Conservation (phyloP, 805 yeast species). For the Wickerhamomyces hampshirensis region DNA sequence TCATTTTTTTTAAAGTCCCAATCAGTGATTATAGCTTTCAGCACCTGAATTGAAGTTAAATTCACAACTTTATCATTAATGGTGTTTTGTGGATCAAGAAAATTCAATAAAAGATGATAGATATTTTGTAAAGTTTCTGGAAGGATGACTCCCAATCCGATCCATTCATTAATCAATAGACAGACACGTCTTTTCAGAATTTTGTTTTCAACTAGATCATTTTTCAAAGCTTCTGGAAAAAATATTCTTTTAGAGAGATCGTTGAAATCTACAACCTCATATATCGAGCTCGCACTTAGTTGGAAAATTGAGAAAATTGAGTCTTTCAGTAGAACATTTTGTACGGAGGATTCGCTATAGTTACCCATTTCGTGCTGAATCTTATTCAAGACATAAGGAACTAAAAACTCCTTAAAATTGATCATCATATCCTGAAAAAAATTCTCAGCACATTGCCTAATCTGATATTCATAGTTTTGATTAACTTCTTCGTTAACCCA, state of each 20-base stretch:
- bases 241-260: conserved; percentile 52
- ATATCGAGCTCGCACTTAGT: conserved; percentile 61
- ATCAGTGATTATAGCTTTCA: conserved; percentile 70
- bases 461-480: conserved; percentile 75
- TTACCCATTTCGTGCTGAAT: conserved; percentile 39
- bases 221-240: conserved; percentile 53
- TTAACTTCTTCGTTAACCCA: conserved; percentile 82
- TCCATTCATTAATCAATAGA: conserved; percentile 77
- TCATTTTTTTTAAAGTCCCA: conserved; percentile 75
- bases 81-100: conserved; percentile 42
- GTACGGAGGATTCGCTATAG: conserved; percentile 29
- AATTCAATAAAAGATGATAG: conserved; percentile 49
- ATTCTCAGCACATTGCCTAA: conserved; percentile 83
- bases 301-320: conserved; percentile 81
- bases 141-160: conserved; percentile 53
- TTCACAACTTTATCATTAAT: conserved; percentile 76
- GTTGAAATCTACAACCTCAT: conserved; percentile 65
- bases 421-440: conserved; percentile 71
- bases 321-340: conserved; percentile 66
- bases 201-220: conserved; percentile 44
- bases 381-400: conserved; percentile 53
- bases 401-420: conserved; percentile 52
- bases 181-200: conserved; percentile 76
- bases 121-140: conserved; percentile 51
- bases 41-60: conserved; percentile 66